phyloP scores from a whole-genome alignment of 2,329 filamentous ascomycete species.

The Beauveria bassiana region DNA sequence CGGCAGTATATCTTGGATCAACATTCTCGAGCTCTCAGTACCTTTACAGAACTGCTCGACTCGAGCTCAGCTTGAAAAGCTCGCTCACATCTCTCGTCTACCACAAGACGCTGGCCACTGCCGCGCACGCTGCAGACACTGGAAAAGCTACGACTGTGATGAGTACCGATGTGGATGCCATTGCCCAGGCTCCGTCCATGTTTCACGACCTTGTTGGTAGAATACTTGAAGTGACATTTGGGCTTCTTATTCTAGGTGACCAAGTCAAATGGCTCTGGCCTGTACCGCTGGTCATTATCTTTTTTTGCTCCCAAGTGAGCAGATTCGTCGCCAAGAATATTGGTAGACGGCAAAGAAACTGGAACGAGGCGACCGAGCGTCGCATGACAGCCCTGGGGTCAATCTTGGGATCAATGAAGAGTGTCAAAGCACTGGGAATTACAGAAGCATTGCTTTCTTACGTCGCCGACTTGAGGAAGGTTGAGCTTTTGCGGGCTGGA shows the following conservation, averaged over 20 bases:
- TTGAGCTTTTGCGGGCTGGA: not conserved
- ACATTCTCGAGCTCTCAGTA: conserved; percentile 26
- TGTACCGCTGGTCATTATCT: conserved; percentile 32
- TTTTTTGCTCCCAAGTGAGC: conserved; percentile 34
- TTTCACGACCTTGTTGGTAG: conserved; percentile 36
- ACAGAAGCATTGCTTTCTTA: conserved; percentile 1
- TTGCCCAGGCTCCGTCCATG: conserved; percentile 26
- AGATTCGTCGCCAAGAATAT: conserved; percentile 31
- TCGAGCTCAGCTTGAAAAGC: conserved; percentile 27
- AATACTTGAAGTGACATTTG: conserved; percentile 32
- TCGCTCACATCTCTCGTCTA: conserved; percentile 30
- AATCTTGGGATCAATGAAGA: conserved; percentile 21
- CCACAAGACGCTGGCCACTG: conserved; percentile 21
- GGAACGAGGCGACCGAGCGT: conserved; percentile 33
- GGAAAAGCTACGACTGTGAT: conserved; percentile 30
- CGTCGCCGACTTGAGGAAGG: not conserved
- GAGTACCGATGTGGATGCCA: conserved; percentile 31
- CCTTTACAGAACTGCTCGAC: conserved; percentile 17
- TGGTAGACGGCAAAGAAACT: conserved; percentile 27
- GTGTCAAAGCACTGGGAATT: conserved; percentile 7
- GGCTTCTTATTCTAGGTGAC: conserved; percentile 28
- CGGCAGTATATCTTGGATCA: conserved; percentile 23
- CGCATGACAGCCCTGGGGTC: conserved; percentile 29
- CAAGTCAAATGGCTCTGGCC: conserved; percentile 36
- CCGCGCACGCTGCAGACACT: conserved; percentile 19